Evolutionary conservation across 768 basidiomycete genomes (phyloP).

Genomic region (Phaffia australis): DNA sequence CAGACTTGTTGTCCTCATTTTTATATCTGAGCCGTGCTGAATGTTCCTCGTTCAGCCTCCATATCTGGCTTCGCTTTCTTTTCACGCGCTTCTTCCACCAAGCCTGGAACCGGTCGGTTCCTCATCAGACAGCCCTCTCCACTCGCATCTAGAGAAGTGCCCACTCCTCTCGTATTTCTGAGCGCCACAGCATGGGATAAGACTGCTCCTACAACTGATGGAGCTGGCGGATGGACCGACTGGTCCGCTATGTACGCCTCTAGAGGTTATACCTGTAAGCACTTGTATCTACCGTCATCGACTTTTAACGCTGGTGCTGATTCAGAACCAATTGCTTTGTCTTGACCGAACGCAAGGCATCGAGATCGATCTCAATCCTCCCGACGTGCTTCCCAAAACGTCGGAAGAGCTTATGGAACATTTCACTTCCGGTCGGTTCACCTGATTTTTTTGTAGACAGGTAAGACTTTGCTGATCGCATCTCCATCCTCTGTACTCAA

Average conservation of each 20-base stretch:
- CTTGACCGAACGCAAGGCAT: not conserved
- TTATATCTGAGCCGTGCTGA: too few relatives aligned
- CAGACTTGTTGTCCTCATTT: too few relatives aligned
- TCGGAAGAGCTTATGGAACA: constrained; percentile 16
- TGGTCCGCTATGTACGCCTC: constrained; percentile 19
- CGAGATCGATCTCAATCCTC: constrained; percentile 17
- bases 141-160: constrained; percentile 13
- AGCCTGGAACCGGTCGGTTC: too few relatives aligned
- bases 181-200: constrained; percentile 19
- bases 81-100: too few relatives aligned
- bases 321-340: too few relatives aligned
- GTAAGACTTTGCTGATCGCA: not conserved
- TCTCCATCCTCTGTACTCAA: not conserved
- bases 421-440: not conserved
- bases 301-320: too few relatives aligned
- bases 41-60: too few relatives aligned
- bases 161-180: constrained; percentile 23
- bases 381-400: not conserved
- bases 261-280: constrained; percentile 19
- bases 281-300: not conserved
- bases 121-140: too few relatives aligned
- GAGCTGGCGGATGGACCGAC: constrained; percentile 12
- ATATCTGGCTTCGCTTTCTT: too few relatives aligned
- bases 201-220: constrained; percentile 12
- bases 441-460: not conserved